phyloP scores from a whole-genome alignment of 352 stramenopile genomes.

The Pythium biforme region DNA sequence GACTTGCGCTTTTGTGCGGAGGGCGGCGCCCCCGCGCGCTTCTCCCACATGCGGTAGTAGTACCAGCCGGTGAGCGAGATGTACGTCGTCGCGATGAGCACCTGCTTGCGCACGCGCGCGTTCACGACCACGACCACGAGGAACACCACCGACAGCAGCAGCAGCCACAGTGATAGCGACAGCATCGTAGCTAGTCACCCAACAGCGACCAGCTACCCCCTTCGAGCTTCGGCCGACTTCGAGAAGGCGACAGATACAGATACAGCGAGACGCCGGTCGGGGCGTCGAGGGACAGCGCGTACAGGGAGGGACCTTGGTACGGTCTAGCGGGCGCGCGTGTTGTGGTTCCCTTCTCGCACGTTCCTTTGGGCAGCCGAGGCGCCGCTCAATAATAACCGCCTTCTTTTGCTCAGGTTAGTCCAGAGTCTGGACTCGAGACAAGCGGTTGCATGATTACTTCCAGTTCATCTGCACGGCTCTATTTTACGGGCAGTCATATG shows the following conservation, averaged over 20 bases:
- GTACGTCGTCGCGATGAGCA: constrained; percentile 76
- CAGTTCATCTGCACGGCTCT: neutral
- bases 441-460: constrained; percentile 21
- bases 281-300: too few relatives aligned
- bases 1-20: constrained; percentile 11
- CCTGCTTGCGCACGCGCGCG: constrained; percentile 50
- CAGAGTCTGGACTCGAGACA: neutral
- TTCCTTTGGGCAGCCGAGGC: too few relatives aligned
- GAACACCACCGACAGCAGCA: constrained; percentile 39
- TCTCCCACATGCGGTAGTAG: constrained; percentile 78
- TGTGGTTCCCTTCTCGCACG: too few relatives aligned
- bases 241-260: neutral
- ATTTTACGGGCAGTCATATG: constrained; percentile 10
- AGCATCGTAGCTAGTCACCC: constrained; percentile 13
- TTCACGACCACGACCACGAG: constrained; percentile 45
- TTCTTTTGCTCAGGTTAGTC: neutral
- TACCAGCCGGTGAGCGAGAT: constrained; percentile 81
- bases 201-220: neutral
- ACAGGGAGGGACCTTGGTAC: too few relatives aligned
- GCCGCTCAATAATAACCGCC: neutral
- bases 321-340: too few relatives aligned
- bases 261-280: too few relatives aligned
- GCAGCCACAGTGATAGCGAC: constrained; percentile 37
- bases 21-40: constrained; percentile 36
- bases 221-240: neutral